Base-by-base conservation (phyloP, 2,329 filamentous ascomycete species). In the Achaetomium macrosporum region DNA sequence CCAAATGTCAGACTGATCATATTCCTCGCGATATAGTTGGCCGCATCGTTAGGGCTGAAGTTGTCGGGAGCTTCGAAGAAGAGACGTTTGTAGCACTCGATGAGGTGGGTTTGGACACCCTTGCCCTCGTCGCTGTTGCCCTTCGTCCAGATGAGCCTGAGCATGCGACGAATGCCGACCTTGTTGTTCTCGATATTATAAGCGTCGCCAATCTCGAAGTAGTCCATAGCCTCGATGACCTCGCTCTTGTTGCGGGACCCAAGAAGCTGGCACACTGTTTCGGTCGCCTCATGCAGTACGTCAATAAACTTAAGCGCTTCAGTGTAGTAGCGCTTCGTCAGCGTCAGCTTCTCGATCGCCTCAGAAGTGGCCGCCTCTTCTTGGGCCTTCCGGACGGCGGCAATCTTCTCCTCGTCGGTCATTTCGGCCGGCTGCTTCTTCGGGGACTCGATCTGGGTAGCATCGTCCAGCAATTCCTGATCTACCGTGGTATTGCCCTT, bases 1-100 rank as follows among this genome's bases (percentile, higher is more conserved):
- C 91, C 92, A 68, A 96, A 97, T 0, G 93, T 99, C 64, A 99
- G 73, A 76, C 91, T 96, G 70, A 97, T 97, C 92, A 99, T 99
- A 71, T 97, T 99, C 57, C 91, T 84, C 25, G 92, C 92, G 64
- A 99, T 87, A 66, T 95, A 99, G 68, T 95, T 96, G 44, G 93
- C 91, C 2, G 91, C 85, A 65, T 96, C 91, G 61, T 96, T 96
- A 30, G 84, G 75, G 54, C 80, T 89, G 71, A 96, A 96, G 5
- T 84, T 84, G 55, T 90, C 89, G 0, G 93, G 93, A 0, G 95
- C 91, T 65, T 96, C 90, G 63, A 99, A 99, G 71, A 97, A 99
- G 1, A 99, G 81, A 17, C 89, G 84, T 66, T 88, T 93, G 75
- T 99, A 99, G 69, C 90, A 96, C 62, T 99, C 93, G 60, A 99